A percentile compares a stretch with the other conserved stretches of the same genome.
phyloP scores from a whole-genome alignment of 2,329 filamentous ascomycete species.

The Aspergillus luchuensis region DNA sequence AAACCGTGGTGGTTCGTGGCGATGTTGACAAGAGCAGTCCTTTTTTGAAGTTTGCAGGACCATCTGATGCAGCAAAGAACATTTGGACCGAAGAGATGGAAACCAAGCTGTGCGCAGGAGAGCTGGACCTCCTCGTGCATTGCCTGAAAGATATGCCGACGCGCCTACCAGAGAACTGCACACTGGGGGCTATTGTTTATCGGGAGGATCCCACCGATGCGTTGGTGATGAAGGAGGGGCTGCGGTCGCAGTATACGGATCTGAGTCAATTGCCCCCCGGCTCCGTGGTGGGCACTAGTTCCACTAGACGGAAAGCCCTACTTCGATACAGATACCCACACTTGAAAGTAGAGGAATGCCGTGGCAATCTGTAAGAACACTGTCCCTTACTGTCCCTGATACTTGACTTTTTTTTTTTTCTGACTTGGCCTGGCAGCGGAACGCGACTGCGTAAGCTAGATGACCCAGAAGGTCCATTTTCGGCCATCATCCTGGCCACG shows the following conservation, averaged over 20 bases:
- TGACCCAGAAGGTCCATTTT: not conserved
- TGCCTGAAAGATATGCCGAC: not conserved
- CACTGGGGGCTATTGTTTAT: not conserved
- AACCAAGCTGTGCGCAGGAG: not conserved
- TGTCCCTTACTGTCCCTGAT: not conserved
- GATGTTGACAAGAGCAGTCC: not conserved
- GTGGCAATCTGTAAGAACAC: not conserved
- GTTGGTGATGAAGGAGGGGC: not conserved
- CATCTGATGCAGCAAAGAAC: constrained; percentile 21
- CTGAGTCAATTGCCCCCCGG: not conserved
- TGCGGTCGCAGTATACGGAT: not conserved
- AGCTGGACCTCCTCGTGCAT: constrained; percentile 4
- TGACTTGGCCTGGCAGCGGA: not conserved
- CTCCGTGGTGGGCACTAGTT: not conserved
- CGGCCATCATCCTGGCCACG: not conserved
- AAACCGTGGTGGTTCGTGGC: not conserved
- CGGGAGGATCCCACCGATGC: not conserved
- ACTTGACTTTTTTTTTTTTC: not conserved
- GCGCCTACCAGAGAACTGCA: not conserved
- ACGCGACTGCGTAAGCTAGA: not conserved
- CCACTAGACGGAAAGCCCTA: not conserved
- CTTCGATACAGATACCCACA: not conserved
- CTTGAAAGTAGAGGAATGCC: not conserved
- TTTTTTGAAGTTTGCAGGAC: constrained; percentile 11
- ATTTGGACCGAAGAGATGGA: constrained; percentile 15